Conservation (phyloP, 306 rosid genomes). For the Comarum palustre region DNA sequence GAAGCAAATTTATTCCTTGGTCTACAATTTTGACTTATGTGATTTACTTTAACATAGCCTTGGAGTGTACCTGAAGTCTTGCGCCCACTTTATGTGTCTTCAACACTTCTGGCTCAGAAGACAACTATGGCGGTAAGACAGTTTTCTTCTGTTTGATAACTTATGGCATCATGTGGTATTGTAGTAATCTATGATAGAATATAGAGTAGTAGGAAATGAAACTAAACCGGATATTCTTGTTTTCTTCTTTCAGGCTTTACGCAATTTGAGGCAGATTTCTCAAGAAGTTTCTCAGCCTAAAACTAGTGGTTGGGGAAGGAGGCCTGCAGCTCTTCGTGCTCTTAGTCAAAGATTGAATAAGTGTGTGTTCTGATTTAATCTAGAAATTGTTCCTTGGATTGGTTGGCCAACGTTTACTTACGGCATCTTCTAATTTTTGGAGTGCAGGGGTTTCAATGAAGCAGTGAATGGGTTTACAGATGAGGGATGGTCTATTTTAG, state of each 20-base stretch:
- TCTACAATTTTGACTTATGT: conserved; percentile 25
- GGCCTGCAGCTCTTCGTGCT: conserved; percentile 85
- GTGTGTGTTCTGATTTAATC: conserved; percentile 34
- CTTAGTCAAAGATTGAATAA: conserved; percentile 89
- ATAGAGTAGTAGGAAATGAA: neutral
- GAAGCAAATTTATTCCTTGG: conserved; percentile 9
- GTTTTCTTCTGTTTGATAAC: neutral
- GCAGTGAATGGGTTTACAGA: conserved; percentile 89
- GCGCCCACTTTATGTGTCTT: conserved; percentile 91
- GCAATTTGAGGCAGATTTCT: conserved; percentile 89
- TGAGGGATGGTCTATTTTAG: conserved; percentile 95
- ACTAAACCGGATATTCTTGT: conserved; percentile 12
- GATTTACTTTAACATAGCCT: conserved; percentile 51
- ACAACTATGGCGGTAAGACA: conserved; percentile 81
- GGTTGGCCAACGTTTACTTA: neutral
- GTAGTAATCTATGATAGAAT: neutral
- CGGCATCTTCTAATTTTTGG: conserved; percentile 8
- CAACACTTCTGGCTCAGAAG: conserved; percentile 87
- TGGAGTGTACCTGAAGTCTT: conserved; percentile 98
- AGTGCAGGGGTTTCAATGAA: conserved; percentile 89
- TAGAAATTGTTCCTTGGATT: conserved; percentile 8
- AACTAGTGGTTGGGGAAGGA: conserved; percentile 87
- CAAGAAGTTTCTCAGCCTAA: conserved; percentile 95
- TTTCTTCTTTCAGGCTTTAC: conserved; percentile 62
- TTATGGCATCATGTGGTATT: neutral